phyloP scores from a whole-genome alignment of 495 filamentous ascomycete genomes.

The Rhypophila decipiens region DNA sequence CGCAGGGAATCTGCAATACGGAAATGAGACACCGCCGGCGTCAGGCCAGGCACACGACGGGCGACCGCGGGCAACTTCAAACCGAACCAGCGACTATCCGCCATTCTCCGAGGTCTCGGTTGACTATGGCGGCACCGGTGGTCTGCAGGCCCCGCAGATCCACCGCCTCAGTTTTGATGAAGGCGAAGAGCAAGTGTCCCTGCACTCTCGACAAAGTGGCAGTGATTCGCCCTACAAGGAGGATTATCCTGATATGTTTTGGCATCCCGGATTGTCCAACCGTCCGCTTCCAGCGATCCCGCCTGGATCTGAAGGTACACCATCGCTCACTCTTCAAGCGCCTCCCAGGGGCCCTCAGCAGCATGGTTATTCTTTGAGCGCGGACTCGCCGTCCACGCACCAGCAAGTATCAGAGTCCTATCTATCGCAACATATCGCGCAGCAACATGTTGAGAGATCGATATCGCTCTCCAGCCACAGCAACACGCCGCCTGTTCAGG shows the following conservation, averaged over 20 bases:
- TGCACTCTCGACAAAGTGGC: slow-evolving; percentile 44
- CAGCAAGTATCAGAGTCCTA: slow-evolving; percentile 25
- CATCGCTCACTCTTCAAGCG: slow-evolving; percentile 31
- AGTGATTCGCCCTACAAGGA: slow-evolving; percentile 55
- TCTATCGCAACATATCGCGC: slow-evolving; percentile 20
- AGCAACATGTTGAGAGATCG: slow-evolving; percentile 69
- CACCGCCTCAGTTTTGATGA: slow-evolving; percentile 87
- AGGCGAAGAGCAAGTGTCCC: slow-evolving; percentile 67
- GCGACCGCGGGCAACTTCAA: slow-evolving; percentile 30
- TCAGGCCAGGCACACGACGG: slow-evolving; percentile 20
- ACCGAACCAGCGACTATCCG: slow-evolving; percentile 30
- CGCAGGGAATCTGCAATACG: slow-evolving; percentile 65
- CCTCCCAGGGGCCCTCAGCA: slow-evolving; percentile 25
- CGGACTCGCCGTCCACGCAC: slow-evolving; percentile 30
- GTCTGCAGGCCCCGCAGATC: slow-evolving; percentile 64
- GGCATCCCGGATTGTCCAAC: slow-evolving; percentile 69
- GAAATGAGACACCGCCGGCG: slow-evolving; percentile 47
- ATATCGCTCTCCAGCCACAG: slow-evolving; percentile 77
- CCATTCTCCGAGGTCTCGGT: slow-evolving; percentile 37
- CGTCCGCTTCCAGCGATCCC: slow-evolving; percentile 80
- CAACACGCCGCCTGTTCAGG: slow-evolving; percentile 69
- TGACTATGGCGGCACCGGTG: slow-evolving; percentile 81
- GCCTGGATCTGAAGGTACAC: slow-evolving; percentile 37
- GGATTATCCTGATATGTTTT: slow-evolving; percentile 85
- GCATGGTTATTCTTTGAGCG: slow-evolving; percentile 34